phyloP scores from a whole-genome alignment of 805 yeast genomes.

The Yarrowia osloensis region DNA sequence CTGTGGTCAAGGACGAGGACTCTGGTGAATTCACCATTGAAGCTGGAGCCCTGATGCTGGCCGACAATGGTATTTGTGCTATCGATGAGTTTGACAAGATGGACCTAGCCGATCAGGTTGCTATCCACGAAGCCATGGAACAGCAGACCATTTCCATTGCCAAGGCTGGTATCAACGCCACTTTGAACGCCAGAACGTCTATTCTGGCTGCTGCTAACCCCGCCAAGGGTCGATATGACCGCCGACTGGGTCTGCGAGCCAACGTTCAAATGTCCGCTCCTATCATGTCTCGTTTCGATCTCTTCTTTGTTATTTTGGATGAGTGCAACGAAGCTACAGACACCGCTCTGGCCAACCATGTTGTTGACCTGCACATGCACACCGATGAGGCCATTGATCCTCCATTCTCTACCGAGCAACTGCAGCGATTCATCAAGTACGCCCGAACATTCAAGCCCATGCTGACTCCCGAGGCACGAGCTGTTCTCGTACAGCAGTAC shows the following conservation, averaged over 20 bases:
- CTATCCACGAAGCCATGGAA: constrained; percentile 99
- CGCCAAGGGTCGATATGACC: constrained; percentile 92
- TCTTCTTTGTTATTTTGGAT: constrained; percentile 91
- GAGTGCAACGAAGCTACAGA: constrained; percentile 92
- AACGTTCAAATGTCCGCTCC: constrained; percentile 97
- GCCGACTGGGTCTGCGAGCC: constrained; percentile 78
- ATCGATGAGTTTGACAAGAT: constrained; percentile 98
- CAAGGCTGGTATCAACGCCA: constrained; percentile 98
- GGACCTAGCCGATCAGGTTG: constrained; percentile 95
- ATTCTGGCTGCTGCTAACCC: constrained; percentile 99
- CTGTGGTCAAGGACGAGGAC: constrained; percentile 96
- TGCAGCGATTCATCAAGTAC: constrained; percentile 83
- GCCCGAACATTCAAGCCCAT: constrained; percentile 92
- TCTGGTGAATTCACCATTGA: constrained; percentile 96
- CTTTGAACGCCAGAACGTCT: constrained; percentile 93
- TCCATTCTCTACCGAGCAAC: constrained; percentile 85
- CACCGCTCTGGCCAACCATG: constrained; percentile 86
- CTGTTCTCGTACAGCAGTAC: constrained; percentile 71
- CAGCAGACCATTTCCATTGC: constrained; percentile 98
- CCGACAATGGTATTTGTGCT: constrained; percentile 97
- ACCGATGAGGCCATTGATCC: constrained; percentile 88
- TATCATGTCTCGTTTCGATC: constrained; percentile 95
- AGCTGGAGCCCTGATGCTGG: constrained; percentile 98
- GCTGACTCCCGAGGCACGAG: constrained; percentile 79
- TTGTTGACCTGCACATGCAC: constrained; percentile 87